Base-by-base conservation (phyloP, 768 basidiomycete species). In the Thelephora ganbajun region DNA sequence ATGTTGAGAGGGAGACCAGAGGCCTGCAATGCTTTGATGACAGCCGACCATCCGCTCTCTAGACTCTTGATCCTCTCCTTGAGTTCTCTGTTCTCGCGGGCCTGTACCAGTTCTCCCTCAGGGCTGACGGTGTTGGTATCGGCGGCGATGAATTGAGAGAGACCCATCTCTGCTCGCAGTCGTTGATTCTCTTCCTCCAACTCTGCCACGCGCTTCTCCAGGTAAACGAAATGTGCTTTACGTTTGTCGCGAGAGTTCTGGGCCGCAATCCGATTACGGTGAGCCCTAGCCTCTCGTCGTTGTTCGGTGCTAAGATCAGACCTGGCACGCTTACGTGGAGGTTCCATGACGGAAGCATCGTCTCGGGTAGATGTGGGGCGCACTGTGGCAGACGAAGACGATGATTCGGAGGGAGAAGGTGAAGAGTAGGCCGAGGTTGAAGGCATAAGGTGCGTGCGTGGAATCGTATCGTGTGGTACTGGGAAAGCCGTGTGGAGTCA, bases 181-280 rank as follows among this genome's bases (percentile, higher is more conserved):
- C 73, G 74, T 34, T 79, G 66, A 63, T 94, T 93, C 70, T 93
- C 90, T 48, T 81, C 81, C 67, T 86, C 83, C 39, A 93, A 73
- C 49, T 87, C 80, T 1, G 77, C 74, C 0, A 96, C 90, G 82
- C 96, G 98, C 44, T 80, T 73, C 56, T 97, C 94, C 41, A 99
- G 74, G 59, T 94, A 90, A 18, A 88, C 79, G 59, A 83, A 89
- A 53, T 93, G 88, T 13, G 80, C 82, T 64, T 94, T 94, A 48
- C 89, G 76, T 55, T 85, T 76, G 67, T 94, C 91, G 41, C 91
- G 80, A 11, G 85, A 88, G 67, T 91, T 85, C 70, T 94, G 91
- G 5, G 90, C 90, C 1, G 91, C 91, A 61, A 93, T 88, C 45
- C 90, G 77, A 65, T 94, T 94, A 48, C 91, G 80, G 66, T 91